phyloP scores from a whole-genome alignment of 1,284 basidiomycete genomes.

The Boletus semigastroideus region DNA sequence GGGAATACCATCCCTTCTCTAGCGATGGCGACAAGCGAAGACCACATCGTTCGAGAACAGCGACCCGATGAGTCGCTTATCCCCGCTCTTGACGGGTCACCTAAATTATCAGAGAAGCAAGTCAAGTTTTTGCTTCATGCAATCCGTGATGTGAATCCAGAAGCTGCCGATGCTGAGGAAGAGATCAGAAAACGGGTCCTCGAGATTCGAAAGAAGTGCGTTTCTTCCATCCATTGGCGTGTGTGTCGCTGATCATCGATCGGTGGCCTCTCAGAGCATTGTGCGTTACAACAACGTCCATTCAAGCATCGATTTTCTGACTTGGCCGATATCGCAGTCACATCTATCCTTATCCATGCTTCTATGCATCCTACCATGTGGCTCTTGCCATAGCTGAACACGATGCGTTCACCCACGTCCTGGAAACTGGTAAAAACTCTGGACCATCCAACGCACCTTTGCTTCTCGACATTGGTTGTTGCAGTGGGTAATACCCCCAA shows the following conservation, averaged over 20 bases:
- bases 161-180: neutral
- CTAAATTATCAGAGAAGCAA: conserved; percentile 1
- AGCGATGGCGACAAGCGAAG: neutral
- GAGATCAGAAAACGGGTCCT: conserved; percentile 1
- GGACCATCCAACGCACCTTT: conserved; percentile 11
- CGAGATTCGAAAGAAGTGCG: neutral
- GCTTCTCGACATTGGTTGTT: conserved; percentile 38
- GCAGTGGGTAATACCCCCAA: conserved; percentile 31
- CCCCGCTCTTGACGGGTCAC: neutral
- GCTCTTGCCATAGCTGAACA: conserved; percentile 32
- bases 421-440: conserved; percentile 7
- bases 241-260: neutral
- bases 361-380: conserved; percentile 35
- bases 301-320: neutral
- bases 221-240: too few species aligned
- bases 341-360: conserved; percentile 39
- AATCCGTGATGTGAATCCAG: neutral
- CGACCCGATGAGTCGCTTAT: conserved; percentile 1
- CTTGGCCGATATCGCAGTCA: conserved; percentile 5
- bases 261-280: neutral
- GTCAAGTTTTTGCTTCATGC: neutral
- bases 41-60: conserved; percentile 2
- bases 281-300: neutral
- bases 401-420: conserved; percentile 26
- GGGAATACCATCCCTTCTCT: neutral